Evolutionary conservation across 2,329 filamentous ascomycete genomes (phyloP), one percentile per base, ranked within the genome.

Genomic region (Aspergillus niger): DNA sequence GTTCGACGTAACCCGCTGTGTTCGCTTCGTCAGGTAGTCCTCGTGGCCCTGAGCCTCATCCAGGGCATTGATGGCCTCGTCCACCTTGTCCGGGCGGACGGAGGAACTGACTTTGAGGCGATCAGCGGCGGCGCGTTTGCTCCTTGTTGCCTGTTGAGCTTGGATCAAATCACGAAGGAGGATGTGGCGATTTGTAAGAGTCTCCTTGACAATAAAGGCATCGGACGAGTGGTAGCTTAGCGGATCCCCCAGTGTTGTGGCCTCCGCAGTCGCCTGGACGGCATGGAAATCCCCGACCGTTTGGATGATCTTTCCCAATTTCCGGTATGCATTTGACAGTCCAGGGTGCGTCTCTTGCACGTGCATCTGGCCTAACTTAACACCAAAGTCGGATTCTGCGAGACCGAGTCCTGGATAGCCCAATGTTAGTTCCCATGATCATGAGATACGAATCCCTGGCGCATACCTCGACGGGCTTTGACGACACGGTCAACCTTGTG

Each of bases 191-290:
- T 99, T 99, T 3, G 95, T 99, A 64, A 99, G 85, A 10, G 93
- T 97, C 75, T 99, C 95, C 77, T 99, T 99, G 67, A 98, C 95
- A 69, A 98, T 96, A 74, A 97, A 96, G 48, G 95, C 91, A 76
- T 99, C 95, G 59, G 91, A 89, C 48, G 92, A 97, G 78, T 98
- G 92, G 74, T 98, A 97, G 70, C 93, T 91, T 64, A 99, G 87
- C 10, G 95, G 91, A 69, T 99, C 95, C 49, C 92, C 92, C 54
- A 99, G 85, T 1, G 94, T 97, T 8, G 94, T 96, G 8, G 95
- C 95, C 80, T 99, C 94, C 15, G 92, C 93, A 2, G 95, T 99
- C 43, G 93, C 95, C 80, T 99, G 95, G 1, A 94, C 94, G 15
- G 95, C 93, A 76, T 98, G 95, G 72, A 89, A 97, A 78, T 99